phyloP scores from a whole-genome alignment of 2,329 filamentous ascomycete species.

The Fusarium keratoplasticum region DNA sequence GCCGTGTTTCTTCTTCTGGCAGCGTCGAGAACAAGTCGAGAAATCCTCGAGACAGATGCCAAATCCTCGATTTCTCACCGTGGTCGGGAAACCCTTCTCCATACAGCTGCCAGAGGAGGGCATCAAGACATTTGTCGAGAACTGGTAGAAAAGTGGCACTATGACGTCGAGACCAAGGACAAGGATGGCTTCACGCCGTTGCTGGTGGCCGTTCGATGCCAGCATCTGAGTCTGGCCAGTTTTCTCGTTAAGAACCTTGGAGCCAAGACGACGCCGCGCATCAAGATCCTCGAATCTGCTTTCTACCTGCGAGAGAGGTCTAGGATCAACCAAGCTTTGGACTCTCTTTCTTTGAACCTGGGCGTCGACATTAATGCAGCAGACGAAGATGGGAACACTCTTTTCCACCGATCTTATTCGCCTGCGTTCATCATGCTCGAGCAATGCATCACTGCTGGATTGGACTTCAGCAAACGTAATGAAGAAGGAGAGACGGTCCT shows the following conservation, averaged over 20 bases:
- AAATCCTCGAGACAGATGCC: background rate
- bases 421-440: background rate
- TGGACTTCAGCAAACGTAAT: background rate
- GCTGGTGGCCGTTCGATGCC: fast-evolving
- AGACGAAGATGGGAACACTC: background rate
- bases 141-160: background rate
- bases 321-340: background rate
- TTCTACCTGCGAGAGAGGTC: background rate
- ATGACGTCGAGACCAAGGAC: background rate
- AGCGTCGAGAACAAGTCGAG: background rate
- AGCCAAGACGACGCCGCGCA: background rate
- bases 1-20: background rate
- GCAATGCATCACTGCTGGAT: fast-evolving
- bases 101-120: background rate
- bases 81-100: background rate
- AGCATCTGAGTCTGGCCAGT: background rate
- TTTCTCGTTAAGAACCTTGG: background rate
- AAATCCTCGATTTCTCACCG: background rate
- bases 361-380: background rate
- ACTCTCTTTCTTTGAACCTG: background rate
- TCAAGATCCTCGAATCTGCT: background rate
- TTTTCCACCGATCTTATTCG: background rate
- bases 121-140: background rate
- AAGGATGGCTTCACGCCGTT: fast-evolving
- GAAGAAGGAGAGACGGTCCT: background rate